phyloP scores from a whole-genome alignment of 306 rosid genomes.

The Fragaria vesca region DNA sequence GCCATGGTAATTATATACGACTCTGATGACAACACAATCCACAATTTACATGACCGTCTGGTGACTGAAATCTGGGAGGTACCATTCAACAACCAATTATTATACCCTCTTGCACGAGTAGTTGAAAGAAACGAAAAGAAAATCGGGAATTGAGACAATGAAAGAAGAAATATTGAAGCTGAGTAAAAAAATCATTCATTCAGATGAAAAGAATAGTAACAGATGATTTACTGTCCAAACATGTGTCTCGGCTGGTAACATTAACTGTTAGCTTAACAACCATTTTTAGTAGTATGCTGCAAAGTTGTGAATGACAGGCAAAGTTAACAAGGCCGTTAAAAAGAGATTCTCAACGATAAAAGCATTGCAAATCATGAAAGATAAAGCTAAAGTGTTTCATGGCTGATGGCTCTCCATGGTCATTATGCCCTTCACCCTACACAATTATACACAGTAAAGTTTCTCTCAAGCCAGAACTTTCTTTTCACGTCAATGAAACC shows the following conservation, averaged over 20 bases:
- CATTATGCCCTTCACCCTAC: neutral
- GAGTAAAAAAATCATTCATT: neutral
- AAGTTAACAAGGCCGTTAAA: neutral
- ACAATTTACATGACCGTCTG: no score
- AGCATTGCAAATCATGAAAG: neutral
- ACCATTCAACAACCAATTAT: neutral
- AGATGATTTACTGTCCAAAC: neutral
- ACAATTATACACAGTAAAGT: neutral
- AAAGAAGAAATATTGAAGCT: neutral
- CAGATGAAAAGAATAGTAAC: neutral
- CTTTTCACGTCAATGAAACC: neutral
- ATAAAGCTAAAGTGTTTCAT: neutral
- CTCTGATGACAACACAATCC: neutral
- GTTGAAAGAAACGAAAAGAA: neutral
- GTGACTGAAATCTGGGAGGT: neutral
- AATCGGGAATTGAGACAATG: neutral
- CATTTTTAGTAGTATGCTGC: neutral
- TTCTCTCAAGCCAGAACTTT: neutral
- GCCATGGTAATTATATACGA: neutral
- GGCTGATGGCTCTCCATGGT: neutral
- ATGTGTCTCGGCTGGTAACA: neutral
- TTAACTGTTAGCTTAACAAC: neutral
- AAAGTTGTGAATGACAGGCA: neutral
- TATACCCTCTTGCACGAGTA: neutral
- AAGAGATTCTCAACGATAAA: neutral